Evolutionary conservation across 768 basidiomycete species (phyloP).

Genomic region (Leccinum fibrillosum): DNA sequence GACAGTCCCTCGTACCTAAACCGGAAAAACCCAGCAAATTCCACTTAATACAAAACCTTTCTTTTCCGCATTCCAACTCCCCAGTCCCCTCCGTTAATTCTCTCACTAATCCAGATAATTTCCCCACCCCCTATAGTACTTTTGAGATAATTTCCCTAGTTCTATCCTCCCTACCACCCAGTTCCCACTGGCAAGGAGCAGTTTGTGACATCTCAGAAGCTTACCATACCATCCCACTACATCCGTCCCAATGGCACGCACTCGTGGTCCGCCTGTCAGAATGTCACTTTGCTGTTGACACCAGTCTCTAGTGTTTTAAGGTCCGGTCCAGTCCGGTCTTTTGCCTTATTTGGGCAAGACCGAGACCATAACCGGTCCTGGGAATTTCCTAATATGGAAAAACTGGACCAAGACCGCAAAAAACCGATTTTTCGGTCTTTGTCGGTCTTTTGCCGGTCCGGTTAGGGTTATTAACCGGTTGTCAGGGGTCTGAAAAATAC

Average conservation of each 20-base stretch:
- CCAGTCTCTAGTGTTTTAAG: no score
- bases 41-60: not conserved
- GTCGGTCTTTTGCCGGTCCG: no score
- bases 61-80: not conserved
- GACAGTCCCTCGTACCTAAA: not conserved
- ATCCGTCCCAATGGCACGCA: conserved; percentile 35
- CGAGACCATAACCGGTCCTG: no score
- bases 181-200: not conserved
- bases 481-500: no score
- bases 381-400: no score
- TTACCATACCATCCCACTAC: conserved; percentile 26
- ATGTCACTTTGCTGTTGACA: no score
- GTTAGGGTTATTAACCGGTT: no score
- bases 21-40: not conserved
- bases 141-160: not conserved
- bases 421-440: no score
- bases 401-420: no score
- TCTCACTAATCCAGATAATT: not conserved
- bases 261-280: no score
- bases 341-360: no score
- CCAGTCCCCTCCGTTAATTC: not conserved
- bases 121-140: not conserved
- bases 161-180: not conserved
- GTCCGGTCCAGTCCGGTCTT: no score
- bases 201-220: not conserved